Evolutionary conservation across 352 stramenopile species (phyloP), one percentile per base, ranked within the genome.

Genomic region (Pythium plurisporium): DNA sequence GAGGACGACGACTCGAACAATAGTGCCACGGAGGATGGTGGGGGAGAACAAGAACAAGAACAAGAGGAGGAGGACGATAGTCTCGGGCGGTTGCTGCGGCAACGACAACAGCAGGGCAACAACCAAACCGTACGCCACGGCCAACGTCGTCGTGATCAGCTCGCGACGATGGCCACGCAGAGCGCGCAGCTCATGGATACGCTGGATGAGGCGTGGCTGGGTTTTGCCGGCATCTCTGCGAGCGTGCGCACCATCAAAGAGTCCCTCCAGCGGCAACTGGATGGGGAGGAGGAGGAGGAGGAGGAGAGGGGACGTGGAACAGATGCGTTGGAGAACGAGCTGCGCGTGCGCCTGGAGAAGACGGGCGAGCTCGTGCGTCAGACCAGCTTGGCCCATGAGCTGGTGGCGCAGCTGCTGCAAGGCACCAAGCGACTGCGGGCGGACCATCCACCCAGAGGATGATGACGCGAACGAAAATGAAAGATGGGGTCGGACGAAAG

Each of bases 191-290:
- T 75, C 41, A 54, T 72, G 56, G 37, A 54, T 1, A 65, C 61
- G 20, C 46, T 74, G 59, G 64, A 75, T 40, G 60, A 70, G 23
- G 67, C 64, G 26, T 73, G 67, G 67, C 56, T 75, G 9, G 60
- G 67, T n/a, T 75, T 72, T 38, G 67, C 67, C 0, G 60, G 50
- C 14, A 51, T 75, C 36, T 75, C 67, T 5, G 56, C 49, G 14
- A 54, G 64, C 46, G 47, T 69, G 45, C 67, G 67, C 22, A 51
- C 22, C 25, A 56, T 70, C 44, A 49, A 53, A 6, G 58, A 68
- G 15, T 52, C 43, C 6, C 9, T 74, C 17, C n/a, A 26, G 36
- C 26, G 33, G 33, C 60, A 46, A 29, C 36, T 34, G 41, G 45
- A 27, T 17, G 40, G 54, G n/a, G 41, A 55, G 43, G 46, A 53